phyloP scores from a whole-genome alignment of 2,329 filamentous ascomycete genomes.

The Colletotrichum ledebouriae region DNA sequence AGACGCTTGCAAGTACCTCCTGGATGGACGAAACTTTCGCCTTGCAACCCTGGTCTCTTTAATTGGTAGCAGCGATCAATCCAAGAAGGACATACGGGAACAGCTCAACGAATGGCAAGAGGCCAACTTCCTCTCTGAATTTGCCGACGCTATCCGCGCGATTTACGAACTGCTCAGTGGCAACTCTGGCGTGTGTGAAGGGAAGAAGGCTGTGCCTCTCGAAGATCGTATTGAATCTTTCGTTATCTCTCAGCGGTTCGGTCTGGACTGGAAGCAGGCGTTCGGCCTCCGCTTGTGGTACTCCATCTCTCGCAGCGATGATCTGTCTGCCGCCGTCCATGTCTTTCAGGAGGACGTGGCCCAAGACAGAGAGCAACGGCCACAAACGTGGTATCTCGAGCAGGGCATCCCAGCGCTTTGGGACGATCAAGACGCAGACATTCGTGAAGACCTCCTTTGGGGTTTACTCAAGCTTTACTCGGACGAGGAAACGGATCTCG shows the following conservation, averaged over 20 bases:
- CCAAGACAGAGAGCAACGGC: conserved; percentile 78
- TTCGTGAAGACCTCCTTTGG: conserved; percentile 85
- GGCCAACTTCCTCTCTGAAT: conserved; percentile 87
- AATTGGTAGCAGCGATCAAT: conserved; percentile 78
- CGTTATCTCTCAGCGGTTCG: conserved; percentile 84
- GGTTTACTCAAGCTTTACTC: conserved; percentile 87
- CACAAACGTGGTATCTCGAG: conserved; percentile 79
- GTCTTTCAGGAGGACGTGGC: conserved; percentile 81
- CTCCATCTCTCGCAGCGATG: conserved; percentile 75
- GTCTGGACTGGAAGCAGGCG: conserved; percentile 91
- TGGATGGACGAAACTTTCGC: conserved; percentile 82
- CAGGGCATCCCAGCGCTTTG: conserved; percentile 70
- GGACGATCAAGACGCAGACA: conserved; percentile 69
- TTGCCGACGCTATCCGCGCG: conserved; percentile 84
- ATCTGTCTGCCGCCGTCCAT: conserved; percentile 78
- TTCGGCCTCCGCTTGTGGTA: conserved; percentile 96
- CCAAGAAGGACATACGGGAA: conserved; percentile 79
- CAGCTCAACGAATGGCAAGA: conserved; percentile 90
- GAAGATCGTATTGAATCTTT: conserved; percentile 88
- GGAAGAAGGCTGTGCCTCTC: conserved; percentile 76
- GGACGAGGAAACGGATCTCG: conserved; percentile 68
- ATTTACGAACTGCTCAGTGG: conserved; percentile 92
- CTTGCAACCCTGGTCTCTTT: conserved; percentile 88
- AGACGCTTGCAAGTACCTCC: conserved; percentile 85
- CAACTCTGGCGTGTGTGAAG: conserved; percentile 86